These are phyloP conservation scores for Gracilaria caudata DNA, from an alignment of 23 red algal genomes.

Conservation along the genomic window DNA sequence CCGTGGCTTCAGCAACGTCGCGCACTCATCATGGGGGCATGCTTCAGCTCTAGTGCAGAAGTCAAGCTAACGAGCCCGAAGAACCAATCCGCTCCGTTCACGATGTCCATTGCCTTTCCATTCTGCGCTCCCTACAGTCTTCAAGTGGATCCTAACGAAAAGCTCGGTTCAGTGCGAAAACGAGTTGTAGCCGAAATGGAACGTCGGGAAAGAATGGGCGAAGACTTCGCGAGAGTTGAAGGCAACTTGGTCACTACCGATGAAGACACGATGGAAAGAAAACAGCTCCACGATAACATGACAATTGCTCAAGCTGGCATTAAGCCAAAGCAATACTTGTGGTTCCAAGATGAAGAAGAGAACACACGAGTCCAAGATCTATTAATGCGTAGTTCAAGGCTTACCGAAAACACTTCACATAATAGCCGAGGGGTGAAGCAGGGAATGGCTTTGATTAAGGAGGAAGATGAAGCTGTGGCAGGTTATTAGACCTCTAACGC, in stretches of 20 bases:
- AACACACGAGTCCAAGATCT: constrained; percentile 58
- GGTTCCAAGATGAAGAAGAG: constrained; percentile 61
- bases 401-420: constrained; percentile 52
- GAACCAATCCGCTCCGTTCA: constrained; percentile 36
- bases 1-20: neutral
- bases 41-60: constrained; percentile 56
- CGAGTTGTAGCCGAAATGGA: constrained; percentile 45
- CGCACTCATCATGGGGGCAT: constrained; percentile 46
- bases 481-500: constrained; percentile 20
- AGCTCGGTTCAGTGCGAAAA: constrained; percentile 38
- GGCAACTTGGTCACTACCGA: constrained; percentile 53
- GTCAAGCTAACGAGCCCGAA: constrained; percentile 22
- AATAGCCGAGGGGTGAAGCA: constrained; percentile 66
- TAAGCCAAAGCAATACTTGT: constrained; percentile 65
- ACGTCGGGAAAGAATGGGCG: constrained; percentile 36
- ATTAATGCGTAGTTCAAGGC: constrained; percentile 43
- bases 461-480: constrained; percentile 58
- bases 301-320: constrained; percentile 44
- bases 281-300: constrained; percentile 40
- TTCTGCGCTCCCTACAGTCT: constrained; percentile 46
- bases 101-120: constrained; percentile 61
- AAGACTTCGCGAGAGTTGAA: constrained; percentile 40
- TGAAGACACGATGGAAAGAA: constrained; percentile 48
- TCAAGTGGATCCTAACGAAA: constrained; percentile 29
- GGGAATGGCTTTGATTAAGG: constrained; percentile 61